Evolutionary conservation across 2,329 filamentous ascomycete genomes (phyloP).

Genomic region (Teratosphaeria pseudoeucalypti): DNA sequence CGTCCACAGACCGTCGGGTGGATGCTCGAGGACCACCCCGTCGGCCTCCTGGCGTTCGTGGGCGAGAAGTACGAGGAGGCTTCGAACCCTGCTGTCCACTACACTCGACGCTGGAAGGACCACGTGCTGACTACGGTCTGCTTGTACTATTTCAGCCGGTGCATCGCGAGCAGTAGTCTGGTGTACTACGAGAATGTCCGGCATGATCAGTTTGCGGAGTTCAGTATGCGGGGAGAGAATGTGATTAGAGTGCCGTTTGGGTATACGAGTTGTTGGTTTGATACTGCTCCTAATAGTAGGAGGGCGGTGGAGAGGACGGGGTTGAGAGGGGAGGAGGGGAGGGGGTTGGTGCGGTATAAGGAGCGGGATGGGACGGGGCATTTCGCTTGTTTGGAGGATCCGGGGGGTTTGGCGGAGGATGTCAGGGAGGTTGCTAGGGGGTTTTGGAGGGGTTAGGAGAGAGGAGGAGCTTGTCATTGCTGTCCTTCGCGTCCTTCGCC

Average conservation of each 20-base stretch:
- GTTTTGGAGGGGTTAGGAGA: neutral
- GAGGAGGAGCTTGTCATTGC: neutral
- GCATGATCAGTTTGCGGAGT: slow-evolving; percentile 29
- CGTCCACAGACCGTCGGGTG: slow-evolving; percentile 35
- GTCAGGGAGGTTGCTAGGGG: slow-evolving; percentile 9
- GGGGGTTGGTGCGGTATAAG: slow-evolving; percentile 29
- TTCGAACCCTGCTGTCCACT: slow-evolving; percentile 26
- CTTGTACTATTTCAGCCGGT: slow-evolving; percentile 30
- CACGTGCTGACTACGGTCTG: slow-evolving; percentile 23
- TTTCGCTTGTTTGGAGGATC: slow-evolving; percentile 17
- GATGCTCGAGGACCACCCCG: slow-evolving; percentile 30
- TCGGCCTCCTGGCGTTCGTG: slow-evolving; percentile 35
- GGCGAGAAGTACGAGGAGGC: slow-evolving; percentile 36
- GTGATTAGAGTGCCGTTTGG: slow-evolving; percentile 29
- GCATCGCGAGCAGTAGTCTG: slow-evolving; percentile 28
- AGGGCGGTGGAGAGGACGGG: slow-evolving; percentile 26
- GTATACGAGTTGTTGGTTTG: slow-evolving; percentile 29
- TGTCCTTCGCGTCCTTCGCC: neutral
- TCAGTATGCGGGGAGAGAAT: slow-evolving; percentile 27
- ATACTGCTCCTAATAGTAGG: slow-evolving; percentile 28
- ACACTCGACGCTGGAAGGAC: slow-evolving; percentile 22
- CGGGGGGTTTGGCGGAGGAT: slow-evolving; percentile 19
- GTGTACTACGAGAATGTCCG: slow-evolving; percentile 31
- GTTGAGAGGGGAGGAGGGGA: neutral
- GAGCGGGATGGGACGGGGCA: slow-evolving; percentile 9